phyloP scores from a whole-genome alignment of 805 yeast genomes.

The Grigorovia yakushimaensis region DNA sequence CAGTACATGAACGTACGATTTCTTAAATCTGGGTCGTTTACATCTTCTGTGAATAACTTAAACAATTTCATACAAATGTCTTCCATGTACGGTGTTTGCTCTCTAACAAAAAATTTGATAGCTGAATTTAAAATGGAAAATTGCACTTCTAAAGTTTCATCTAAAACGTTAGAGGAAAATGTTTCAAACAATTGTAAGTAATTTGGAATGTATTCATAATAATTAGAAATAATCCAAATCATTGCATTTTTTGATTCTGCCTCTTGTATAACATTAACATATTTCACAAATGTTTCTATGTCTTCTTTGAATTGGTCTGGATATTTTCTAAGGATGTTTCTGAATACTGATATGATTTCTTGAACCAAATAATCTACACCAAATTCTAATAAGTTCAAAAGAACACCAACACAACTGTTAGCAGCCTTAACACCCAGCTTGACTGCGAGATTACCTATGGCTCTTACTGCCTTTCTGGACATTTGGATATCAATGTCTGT shows the following conservation, averaged over 20 bases:
- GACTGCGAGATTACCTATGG: conserved; percentile 82
- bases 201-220: conserved; percentile 36
- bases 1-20: conserved; percentile 82
- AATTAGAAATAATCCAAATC: conserved; percentile 79
- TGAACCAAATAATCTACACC: conserved; percentile 69
- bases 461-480: conserved; percentile 80
- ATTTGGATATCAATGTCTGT: conserved; percentile 78
- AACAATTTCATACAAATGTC: conserved; percentile 47
- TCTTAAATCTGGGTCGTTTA: conserved; percentile 75
- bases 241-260: conserved; percentile 70
- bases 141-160: conserved; percentile 69
- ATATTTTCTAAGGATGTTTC: conserved; percentile 67
- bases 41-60: conserved; percentile 62
- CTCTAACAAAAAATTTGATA: conserved; percentile 54
- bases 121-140: conserved; percentile 62
- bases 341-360: conserved; percentile 67
- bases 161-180: conserved; percentile 37
- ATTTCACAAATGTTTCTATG: conserved; percentile 33
- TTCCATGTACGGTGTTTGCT: conserved; percentile 45
- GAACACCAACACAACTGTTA: conserved; percentile 49
- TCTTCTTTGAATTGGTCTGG: conserved; percentile 46
- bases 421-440: conserved; percentile 53
- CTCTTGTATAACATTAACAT: conserved; percentile 50
- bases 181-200: conserved; percentile 21
- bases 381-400: conserved; percentile 50